These are phyloP conservation scores for Candida adriatica DNA, from an alignment of 805 yeast species.

Conservation along the genomic window DNA sequence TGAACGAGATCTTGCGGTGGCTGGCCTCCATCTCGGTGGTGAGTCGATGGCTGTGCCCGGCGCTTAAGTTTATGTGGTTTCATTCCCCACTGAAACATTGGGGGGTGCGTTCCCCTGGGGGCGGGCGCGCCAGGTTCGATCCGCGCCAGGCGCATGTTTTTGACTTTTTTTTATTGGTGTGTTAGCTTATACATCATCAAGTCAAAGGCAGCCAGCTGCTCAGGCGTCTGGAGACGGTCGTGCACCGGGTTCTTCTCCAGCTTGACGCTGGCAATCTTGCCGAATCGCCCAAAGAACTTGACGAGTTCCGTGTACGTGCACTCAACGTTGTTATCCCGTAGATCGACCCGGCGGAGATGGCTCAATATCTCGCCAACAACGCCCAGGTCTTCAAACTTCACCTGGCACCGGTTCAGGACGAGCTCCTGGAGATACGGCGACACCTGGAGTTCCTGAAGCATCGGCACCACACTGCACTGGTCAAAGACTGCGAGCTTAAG, in stretches of 20 bases:
- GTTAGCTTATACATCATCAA: constrained; percentile 12
- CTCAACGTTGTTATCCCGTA: constrained; percentile 8
- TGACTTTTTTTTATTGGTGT: too few relatives aligned
- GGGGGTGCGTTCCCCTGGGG: too few relatives aligned
- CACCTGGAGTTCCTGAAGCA: neutral
- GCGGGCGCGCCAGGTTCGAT: too few relatives aligned
- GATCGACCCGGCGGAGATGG: constrained; percentile 6
- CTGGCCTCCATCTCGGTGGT: constrained; percentile 1
- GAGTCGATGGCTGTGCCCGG: neutral
- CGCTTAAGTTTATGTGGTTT: neutral
- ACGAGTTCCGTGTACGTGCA: constrained; percentile 10
- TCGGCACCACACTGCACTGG: neutral
- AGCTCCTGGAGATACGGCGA: constrained; percentile 4
- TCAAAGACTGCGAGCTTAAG: constrained; percentile 3
- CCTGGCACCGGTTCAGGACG: constrained; percentile 3
- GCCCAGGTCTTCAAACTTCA: constrained; percentile 5
- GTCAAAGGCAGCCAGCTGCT: constrained; percentile 6
- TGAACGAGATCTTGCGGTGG: constrained; percentile 47
- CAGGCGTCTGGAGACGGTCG: constrained; percentile 4
- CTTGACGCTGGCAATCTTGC: constrained; percentile 3
- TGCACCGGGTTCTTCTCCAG: constrained; percentile 13
- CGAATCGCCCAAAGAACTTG: constrained; percentile 5
- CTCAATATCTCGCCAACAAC: constrained; percentile 2
- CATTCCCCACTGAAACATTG: neutral
- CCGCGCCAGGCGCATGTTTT: too few relatives aligned